Evolutionary conservation across 306 rosid species (phyloP).

Genomic region (Medicago lupulina): DNA sequence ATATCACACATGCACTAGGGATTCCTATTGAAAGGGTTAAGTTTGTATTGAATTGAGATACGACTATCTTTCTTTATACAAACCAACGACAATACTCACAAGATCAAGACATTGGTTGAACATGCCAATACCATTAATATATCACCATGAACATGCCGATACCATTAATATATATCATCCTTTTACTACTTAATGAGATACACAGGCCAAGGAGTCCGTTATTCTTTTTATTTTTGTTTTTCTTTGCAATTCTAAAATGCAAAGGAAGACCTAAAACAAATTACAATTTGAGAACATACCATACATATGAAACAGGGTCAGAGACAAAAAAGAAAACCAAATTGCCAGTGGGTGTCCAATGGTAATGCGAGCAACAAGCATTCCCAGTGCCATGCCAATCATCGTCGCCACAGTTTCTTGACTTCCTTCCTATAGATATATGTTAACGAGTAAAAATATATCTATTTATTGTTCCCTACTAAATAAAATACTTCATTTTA

Average conservation of each 20-base stretch:
- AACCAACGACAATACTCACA: not conserved
- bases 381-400: conserved; percentile 90
- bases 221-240: conserved; percentile 3
- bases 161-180: conserved; percentile 17
- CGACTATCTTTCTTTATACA: not conserved
- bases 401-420: conserved; percentile 77
- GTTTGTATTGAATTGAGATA: not conserved
- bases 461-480: not conserved
- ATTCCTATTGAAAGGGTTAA: not conserved
- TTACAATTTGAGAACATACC: conserved; percentile 54
- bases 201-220: not conserved
- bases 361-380: conserved; percentile 85
- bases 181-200: not conserved
- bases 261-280: conserved; percentile 27
- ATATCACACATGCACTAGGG: not conserved
- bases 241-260: conserved; percentile 31
- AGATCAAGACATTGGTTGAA: not conserved
- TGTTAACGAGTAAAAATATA: conserved; percentile 15
- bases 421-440: conserved; percentile 56
- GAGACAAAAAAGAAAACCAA: conserved; percentile 78
- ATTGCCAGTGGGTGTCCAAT: conserved; percentile 73
- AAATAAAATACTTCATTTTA: not conserved
- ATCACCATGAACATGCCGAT: not conserved
- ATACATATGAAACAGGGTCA: conserved; percentile 84
- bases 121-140: conserved; percentile 16